Conservation (phyloP, 768 basidiomycete genomes). For the Fistulinella prunicolor region DNA sequence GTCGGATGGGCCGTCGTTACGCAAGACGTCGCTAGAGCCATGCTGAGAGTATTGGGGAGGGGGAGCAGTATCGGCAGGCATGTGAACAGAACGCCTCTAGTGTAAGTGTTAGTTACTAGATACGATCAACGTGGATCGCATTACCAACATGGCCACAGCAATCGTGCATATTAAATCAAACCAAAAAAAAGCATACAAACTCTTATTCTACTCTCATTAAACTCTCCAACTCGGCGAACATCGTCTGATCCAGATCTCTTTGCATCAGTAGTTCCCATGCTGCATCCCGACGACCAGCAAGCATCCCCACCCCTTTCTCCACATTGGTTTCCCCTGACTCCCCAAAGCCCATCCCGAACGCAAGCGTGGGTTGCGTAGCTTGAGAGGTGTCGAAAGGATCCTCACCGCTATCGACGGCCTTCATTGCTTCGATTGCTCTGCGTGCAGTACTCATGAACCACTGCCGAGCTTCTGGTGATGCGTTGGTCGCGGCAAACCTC, state of each 20-base stretch:
- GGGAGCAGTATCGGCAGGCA: constrained; percentile 43
- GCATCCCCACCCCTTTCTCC: constrained; percentile 72
- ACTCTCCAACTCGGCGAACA: constrained; percentile 81
- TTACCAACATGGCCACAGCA: constrained; percentile 11
- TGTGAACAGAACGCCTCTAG: constrained; percentile 4
- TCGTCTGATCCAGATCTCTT: constrained; percentile 67
- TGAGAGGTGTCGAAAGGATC: constrained; percentile 73
- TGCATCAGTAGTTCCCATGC: constrained; percentile 71
- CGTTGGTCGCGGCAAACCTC: constrained; percentile 49
- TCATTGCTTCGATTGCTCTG: constrained; percentile 73
- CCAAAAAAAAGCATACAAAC: not conserved
- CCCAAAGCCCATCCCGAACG: constrained; percentile 85
- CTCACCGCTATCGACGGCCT: constrained; percentile 70
- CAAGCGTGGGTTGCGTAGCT: constrained; percentile 54
- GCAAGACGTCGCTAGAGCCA: constrained; percentile 28
- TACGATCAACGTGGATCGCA: not conserved
- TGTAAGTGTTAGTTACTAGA: too few species aligned
- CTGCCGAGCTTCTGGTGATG: constrained; percentile 48
- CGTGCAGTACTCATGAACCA: constrained; percentile 56
- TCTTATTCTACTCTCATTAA: constrained; percentile 61
- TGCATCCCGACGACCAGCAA: constrained; percentile 69
- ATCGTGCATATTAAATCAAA: not conserved
- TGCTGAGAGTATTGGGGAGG: constrained; percentile 63
- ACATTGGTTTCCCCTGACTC: constrained; percentile 63
- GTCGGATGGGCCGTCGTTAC: constrained; percentile 17